Evolutionary conservation across 768 basidiomycete genomes (phyloP).

Genomic region (Rhodotorula kratochvilovae): DNA sequence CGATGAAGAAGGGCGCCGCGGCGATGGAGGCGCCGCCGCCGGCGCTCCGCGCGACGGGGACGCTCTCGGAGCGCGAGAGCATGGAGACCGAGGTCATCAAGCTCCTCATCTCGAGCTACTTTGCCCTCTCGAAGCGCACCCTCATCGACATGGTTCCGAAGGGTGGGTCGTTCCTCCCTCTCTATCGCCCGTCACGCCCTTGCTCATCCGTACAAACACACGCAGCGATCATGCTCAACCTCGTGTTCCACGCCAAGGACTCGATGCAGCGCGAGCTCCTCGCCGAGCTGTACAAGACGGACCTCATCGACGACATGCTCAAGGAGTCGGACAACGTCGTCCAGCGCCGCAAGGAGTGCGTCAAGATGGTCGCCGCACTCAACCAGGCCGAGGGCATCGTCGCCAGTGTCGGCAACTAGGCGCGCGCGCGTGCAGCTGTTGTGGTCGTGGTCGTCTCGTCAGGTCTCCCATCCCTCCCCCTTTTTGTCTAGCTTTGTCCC

Average conservation of each 20-base stretch:
- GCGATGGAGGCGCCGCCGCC: slow-evolving; percentile 75
- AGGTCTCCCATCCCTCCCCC: background rate
- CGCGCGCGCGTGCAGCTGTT: too few species aligned
- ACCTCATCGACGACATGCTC: slow-evolving; percentile 86
- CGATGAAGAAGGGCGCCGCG: slow-evolving; percentile 46
- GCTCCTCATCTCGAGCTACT: slow-evolving; percentile 76
- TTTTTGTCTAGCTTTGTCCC: background rate
- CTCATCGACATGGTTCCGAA: slow-evolving; percentile 99
- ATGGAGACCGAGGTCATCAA: slow-evolving; percentile 99
- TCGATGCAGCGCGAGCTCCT: slow-evolving; percentile 87
- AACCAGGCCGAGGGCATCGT: slow-evolving; percentile 95
- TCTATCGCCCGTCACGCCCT: too few species aligned
- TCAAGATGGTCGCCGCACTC: slow-evolving; percentile 84
- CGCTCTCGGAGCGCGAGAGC: slow-evolving; percentile 86
- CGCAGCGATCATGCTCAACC: slow-evolving; percentile 54
- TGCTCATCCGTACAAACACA: too few species aligned
- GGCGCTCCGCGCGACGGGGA: slow-evolving; percentile 81
- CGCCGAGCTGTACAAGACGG: slow-evolving; percentile 94
- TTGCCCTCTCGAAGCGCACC: slow-evolving; percentile 61
- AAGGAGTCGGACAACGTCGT: slow-evolving; percentile 89
- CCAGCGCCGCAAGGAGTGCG: slow-evolving; percentile 84
- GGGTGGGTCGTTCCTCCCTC: too few species aligned
- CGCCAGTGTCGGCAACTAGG: slow-evolving; percentile 12
- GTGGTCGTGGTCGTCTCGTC: background rate
- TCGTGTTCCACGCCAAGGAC: slow-evolving; percentile 90